Percentiles rank a stretch among this genome's conserved stretches.
These are phyloP conservation scores for Xerocomellus chrysenteron DNA, from an alignment of 768 basidiomycete species.

Conservation along the genomic window DNA sequence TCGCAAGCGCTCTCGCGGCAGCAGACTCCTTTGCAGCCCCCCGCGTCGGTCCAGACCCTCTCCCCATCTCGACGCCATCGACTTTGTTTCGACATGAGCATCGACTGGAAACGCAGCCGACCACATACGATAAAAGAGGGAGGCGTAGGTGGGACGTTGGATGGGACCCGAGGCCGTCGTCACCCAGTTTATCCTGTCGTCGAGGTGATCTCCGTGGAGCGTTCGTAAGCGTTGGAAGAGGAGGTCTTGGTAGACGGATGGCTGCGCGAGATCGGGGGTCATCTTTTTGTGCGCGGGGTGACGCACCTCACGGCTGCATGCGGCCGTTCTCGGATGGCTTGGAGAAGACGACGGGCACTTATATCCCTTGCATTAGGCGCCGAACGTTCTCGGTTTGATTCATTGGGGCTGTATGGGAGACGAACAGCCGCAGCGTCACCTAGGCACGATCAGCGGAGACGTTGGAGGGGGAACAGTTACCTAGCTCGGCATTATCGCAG, in stretches of 20 bases:
- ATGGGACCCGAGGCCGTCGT: slow-evolving; percentile 1
- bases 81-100: background rate
- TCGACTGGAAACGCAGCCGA: background rate
- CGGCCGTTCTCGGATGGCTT: background rate
- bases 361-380: background rate
- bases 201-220: background rate
- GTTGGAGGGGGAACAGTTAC: background rate
- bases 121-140: slow-evolving; percentile 9
- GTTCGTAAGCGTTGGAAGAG: background rate
- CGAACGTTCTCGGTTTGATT: background rate
- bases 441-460: background rate
- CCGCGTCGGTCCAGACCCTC: slow-evolving; percentile 10
- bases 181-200: slow-evolving; percentile 3
- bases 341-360: background rate
- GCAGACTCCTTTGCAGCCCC: slow-evolving; percentile 11
- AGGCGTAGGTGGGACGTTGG: slow-evolving; percentile 6
- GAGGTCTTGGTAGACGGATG: slow-evolving; percentile 4
- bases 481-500: background rate
- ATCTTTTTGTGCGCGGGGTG: background rate
- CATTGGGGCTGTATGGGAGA: background rate
- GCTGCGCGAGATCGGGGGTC: background rate
- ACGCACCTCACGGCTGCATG: background rate
- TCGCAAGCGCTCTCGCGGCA: slow-evolving; percentile 11
- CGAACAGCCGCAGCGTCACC: background rate
- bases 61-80: slow-evolving; percentile 9